A percentile compares a stretch with the other conserved stretches of the same genome.
phyloP scores from a whole-genome alignment of 805 yeast species.

The Starmerella bombi region DNA sequence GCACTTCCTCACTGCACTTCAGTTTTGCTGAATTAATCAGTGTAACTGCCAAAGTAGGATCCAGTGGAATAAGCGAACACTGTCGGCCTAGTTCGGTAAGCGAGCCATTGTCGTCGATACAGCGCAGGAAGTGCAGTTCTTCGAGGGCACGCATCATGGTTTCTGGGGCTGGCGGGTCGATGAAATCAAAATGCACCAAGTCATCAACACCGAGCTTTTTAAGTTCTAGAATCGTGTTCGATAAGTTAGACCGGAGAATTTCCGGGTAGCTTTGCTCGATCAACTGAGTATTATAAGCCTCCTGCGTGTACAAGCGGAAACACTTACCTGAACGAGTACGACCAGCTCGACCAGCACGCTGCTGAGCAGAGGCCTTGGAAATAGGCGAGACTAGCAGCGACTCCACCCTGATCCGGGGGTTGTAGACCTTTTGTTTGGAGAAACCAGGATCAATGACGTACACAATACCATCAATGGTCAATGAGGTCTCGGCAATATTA shows the following conservation, averaged over 20 bases:
- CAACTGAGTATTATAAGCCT: constrained; percentile 84
- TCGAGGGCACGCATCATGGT: constrained; percentile 99
- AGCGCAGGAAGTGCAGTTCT: constrained; percentile 78
- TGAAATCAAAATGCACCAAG: constrained; percentile 92
- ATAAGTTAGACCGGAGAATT: constrained; percentile 76
- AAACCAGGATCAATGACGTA: constrained; percentile 97
- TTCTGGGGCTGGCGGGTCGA: constrained; percentile 99
- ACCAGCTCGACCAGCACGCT: constrained; percentile 99
- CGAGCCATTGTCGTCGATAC: constrained; percentile 85
- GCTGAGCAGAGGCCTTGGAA: constrained; percentile 94
- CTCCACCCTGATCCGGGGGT: constrained; percentile 91
- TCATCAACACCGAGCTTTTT: constrained; percentile 92
- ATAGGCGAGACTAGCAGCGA: constrained; percentile 89
- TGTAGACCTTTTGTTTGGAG: constrained; percentile 90
- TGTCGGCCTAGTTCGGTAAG: constrained; percentile 78
- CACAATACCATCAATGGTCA: constrained; percentile 94
- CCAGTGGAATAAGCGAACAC: constrained; percentile 88
- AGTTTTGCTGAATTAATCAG: constrained; percentile 76
- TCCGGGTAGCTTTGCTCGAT: constrained; percentile 95
- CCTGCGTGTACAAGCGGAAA: constrained; percentile 91
- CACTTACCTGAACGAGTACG: constrained; percentile 98
- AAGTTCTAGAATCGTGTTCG: constrained; percentile 82
- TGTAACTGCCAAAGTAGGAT: constrained; percentile 90
- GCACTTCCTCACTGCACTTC: constrained; percentile 75
- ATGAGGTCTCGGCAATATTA: constrained; percentile 93